Conservation (phyloP, 129 eudicot genomes). For the Flaveria linearis region DNA sequence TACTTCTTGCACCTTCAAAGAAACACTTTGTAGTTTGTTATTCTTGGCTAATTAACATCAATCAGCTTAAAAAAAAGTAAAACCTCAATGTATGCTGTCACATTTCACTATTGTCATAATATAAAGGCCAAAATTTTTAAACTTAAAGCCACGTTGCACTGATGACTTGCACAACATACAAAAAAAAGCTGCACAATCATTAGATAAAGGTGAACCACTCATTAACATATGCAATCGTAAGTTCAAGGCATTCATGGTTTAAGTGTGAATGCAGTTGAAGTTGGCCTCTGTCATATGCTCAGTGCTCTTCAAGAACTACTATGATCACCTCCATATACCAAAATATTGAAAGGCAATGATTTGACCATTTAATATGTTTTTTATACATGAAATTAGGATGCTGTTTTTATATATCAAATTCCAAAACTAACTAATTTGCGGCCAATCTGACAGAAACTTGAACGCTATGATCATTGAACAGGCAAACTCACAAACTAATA, state of each 20-base stretch:
- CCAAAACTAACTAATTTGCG: not conserved
- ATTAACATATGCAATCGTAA: not conserved
- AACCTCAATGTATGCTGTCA: not conserved
- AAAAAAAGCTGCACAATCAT: not conserved
- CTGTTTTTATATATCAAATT: constrained; percentile 3
- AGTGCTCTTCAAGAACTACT: not conserved
- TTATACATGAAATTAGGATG: constrained; percentile 5
- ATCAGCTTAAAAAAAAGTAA: not conserved
- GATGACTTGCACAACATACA: constrained; percentile 1
- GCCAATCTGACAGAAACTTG: constrained; percentile 4
- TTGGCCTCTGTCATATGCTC: not conserved
- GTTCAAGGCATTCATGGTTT: constrained; percentile 1
- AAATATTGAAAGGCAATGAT: not conserved
- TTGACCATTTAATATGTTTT: not conserved
- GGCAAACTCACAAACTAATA: not conserved
- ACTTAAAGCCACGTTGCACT: constrained; percentile 16
- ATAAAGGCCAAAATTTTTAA: constrained; percentile 1
- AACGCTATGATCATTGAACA: not conserved
- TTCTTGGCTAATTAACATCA: constrained; percentile 17
- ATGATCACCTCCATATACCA: not conserved
- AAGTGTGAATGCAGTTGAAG: not conserved
- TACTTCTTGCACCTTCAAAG: constrained; percentile 90
- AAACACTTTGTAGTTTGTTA: constrained; percentile 9
- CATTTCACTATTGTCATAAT: not conserved
- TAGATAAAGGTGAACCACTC: not conserved